phyloP scores from a whole-genome alignment of 2,329 filamentous ascomycete species.

The Diaporthe batatas region DNA sequence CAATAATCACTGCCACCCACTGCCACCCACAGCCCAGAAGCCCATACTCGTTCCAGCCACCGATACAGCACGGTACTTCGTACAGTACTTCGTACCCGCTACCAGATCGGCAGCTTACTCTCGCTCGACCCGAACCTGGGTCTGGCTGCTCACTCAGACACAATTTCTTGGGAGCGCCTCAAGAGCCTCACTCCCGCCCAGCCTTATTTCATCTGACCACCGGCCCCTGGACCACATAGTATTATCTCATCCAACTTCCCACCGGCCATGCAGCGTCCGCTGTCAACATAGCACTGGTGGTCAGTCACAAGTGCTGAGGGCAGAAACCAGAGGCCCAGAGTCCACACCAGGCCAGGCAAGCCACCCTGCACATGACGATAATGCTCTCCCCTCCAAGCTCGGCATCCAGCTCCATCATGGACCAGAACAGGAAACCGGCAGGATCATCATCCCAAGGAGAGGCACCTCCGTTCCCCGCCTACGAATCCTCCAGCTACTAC shows the following conservation, averaged over 20 bases:
- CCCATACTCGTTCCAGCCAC: conserved; percentile 3
- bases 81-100: neutral
- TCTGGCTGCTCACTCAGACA: conserved; percentile 17
- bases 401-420: conserved; percentile 34
- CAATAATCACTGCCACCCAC: conserved; percentile 4
- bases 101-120: conserved; percentile 29
- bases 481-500: conserved; percentile 40
- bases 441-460: conserved; percentile 13
- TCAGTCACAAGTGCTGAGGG: conserved; percentile 5
- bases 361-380: conserved; percentile 2
- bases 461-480: neutral
- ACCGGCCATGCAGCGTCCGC: conserved; percentile 26
- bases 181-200: conserved; percentile 28
- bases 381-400: conserved; percentile 31
- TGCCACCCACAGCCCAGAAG: conserved; percentile 4
- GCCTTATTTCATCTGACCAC: conserved; percentile 30
- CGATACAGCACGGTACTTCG: conserved; percentile 30
- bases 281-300: conserved; percentile 30
- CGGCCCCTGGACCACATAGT: conserved; percentile 6
- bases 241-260: conserved; percentile 7
- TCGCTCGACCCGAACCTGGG: neutral
- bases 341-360: neutral
- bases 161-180: neutral
- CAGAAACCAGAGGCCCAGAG: neutral
- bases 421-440: conserved; percentile 12